A percentile compares a stretch with the other conserved stretches of the same genome.
Conservation (phyloP, 2,329 filamentous ascomycete species). For the Iodosphaeria phyllophila region DNA sequence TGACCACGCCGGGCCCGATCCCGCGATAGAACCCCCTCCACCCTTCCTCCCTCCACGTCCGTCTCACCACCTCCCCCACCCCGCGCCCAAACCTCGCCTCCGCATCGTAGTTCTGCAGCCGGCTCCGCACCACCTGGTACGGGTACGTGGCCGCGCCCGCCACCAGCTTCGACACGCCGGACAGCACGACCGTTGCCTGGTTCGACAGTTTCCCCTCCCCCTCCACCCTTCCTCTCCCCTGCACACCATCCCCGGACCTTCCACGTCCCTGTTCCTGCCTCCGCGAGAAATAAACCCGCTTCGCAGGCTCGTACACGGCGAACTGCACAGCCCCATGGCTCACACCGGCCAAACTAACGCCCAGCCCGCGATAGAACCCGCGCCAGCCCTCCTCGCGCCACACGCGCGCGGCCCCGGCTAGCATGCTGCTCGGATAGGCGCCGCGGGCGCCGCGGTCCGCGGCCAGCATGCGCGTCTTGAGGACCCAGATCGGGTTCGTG, state of each 20-base stretch:
- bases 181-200: conserved; percentile 63
- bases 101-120: conserved; percentile 79
- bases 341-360: conserved; percentile 70
- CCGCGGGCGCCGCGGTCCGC: conserved; percentile 55
- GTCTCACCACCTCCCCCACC: conserved; percentile 46
- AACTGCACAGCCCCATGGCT: conserved; percentile 91
- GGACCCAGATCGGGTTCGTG: conserved; percentile 94
- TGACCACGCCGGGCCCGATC: conserved; percentile 69
- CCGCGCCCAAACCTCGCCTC: conserved; percentile 55
- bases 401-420: conserved; percentile 49
- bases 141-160: conserved; percentile 87
- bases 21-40: conserved; percentile 79
- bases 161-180: conserved; percentile 66
- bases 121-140: conserved; percentile 77
- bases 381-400: conserved; percentile 49
- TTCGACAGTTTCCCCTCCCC: conserved; percentile 34
- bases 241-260: no score
- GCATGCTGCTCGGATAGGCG: conserved; percentile 68
- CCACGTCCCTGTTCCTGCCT: conserved; percentile 9
- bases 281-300: conserved; percentile 34
- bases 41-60: conserved; percentile 68
- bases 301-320: conserved; percentile 69
- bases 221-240: no score
- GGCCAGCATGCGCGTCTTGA: conserved; percentile 93
- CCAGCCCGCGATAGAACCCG: conserved; percentile 78